Evolutionary conservation across 2,329 filamentous ascomycete species (phyloP).

Genomic region (Fusarium beomiforme): DNA sequence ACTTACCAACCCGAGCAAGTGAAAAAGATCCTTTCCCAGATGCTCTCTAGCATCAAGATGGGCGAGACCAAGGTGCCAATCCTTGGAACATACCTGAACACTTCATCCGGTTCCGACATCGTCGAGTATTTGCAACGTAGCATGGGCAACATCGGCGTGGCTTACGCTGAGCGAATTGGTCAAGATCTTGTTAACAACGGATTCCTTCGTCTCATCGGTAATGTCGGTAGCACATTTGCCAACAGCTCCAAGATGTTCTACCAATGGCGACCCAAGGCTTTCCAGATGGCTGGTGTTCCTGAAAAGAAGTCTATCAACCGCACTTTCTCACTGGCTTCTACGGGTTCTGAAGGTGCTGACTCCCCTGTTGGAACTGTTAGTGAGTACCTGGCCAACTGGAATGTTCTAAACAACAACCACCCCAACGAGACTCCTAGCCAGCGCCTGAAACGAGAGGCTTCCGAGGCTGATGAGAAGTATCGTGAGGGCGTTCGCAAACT

Average conservation of each 20-base stretch:
- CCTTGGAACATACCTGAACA: conserved; percentile 93
- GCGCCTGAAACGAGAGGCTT: conserved; percentile 86
- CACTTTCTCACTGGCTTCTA: conserved; percentile 76
- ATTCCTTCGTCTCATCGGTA: conserved; percentile 89
- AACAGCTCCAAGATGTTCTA: conserved; percentile 98
- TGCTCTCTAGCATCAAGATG: conserved; percentile 86
- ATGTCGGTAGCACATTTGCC: conserved; percentile 93
- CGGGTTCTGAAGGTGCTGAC: conserved; percentile 66
- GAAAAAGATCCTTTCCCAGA: conserved; percentile 88
- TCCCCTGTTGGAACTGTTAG: conserved; percentile 86
- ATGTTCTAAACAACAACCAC: conserved; percentile 81
- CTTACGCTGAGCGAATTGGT: conserved; percentile 92
- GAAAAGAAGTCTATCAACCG: conserved; percentile 85
- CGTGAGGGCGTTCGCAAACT: conserved; percentile 86
- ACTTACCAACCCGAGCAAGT: conserved; percentile 85
- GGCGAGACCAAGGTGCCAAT: conserved; percentile 96
- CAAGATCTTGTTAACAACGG: conserved; percentile 90
- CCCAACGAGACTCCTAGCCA: conserved; percentile 95
- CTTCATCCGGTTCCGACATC: conserved; percentile 89
- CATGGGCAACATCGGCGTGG: conserved; percentile 84
- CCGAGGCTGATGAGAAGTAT: conserved; percentile 93
- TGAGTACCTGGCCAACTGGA: conserved; percentile 93
- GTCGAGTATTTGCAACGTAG: conserved; percentile 94
- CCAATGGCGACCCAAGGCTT: conserved; percentile 94
- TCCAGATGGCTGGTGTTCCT: conserved; percentile 85